Conservation (phyloP, 1,284 basidiomycete species). For the Cutaneotrichosporon daszewskae region DNA sequence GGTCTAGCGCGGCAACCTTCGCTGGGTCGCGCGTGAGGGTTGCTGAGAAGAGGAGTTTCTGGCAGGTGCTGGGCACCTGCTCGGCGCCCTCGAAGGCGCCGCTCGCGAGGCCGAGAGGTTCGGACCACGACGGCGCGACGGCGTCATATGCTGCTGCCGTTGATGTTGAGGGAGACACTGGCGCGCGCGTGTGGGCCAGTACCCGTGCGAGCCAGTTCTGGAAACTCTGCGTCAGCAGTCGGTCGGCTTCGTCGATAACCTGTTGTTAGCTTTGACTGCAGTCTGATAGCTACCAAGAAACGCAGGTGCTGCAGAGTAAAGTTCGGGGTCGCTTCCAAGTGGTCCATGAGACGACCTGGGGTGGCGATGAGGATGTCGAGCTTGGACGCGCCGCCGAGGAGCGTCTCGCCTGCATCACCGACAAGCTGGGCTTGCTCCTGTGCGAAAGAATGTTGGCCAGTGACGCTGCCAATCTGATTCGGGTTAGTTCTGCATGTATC, state of each 20-base stretch:
- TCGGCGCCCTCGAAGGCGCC: conserved; percentile 19
- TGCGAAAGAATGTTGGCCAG: conserved; percentile 46
- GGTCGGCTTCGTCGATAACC: conserved; percentile 97
- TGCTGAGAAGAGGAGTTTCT: conserved; percentile 94
- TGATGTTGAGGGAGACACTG: conserved; percentile 17
- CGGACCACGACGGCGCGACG: conserved; percentile 47
- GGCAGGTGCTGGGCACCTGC: conserved; percentile 53
- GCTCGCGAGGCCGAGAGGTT: conserved; percentile 29
- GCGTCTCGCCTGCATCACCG: conserved; percentile 25
- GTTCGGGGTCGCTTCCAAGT: conserved; percentile 77
- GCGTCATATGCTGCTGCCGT: conserved; percentile 46
- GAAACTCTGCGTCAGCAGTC: conserved; percentile 88
- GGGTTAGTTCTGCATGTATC: background rate
- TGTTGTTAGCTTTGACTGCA: conserved; percentile 32
- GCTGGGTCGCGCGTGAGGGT: conserved; percentile 91
- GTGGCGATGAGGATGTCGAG: conserved; percentile 94
- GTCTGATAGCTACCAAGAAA: conserved; percentile 59
- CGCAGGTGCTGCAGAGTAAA: conserved; percentile 91
- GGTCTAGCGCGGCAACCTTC: conserved; percentile 75
- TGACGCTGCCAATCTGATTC: conserved; percentile 47
- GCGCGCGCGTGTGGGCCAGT: conserved; percentile 62
- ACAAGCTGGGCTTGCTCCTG: conserved; percentile 45
- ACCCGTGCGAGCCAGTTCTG: conserved; percentile 89
- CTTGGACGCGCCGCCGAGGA: conserved; percentile 65
- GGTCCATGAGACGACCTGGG: conserved; percentile 90